Evolutionary conservation across 768 basidiomycete genomes (phyloP).

Genomic region (Lactifluus hygrophoroides): DNA sequence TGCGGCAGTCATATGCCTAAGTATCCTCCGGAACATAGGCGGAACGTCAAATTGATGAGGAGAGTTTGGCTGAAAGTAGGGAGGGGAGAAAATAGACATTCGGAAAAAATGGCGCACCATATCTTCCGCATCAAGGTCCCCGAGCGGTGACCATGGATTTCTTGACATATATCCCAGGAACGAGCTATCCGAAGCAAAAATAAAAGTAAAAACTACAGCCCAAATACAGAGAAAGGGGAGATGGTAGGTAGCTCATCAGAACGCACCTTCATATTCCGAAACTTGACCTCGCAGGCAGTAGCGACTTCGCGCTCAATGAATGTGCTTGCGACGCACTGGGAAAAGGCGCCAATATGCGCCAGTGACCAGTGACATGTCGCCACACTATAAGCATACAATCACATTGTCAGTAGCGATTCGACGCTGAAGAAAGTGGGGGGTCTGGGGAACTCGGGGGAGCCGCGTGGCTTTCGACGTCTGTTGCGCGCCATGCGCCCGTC

Average conservation of each 20-base stretch:
- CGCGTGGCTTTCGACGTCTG: slow-evolving; percentile 1
- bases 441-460: no score
- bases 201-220: not conserved
- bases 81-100: not conserved
- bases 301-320: no score
- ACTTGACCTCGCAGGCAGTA: no score
- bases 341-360: no score
- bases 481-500: slow-evolving; percentile 6
- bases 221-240: no score
- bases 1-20: slow-evolving; percentile 1
- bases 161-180: slow-evolving; percentile 5
- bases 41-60: not conserved
- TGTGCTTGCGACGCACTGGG: no score
- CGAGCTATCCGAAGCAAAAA: not conserved
- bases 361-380: no score
- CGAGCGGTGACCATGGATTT: slow-evolving; percentile 8
- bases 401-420: no score
- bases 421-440: no score
- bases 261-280: slow-evolving; percentile 11
- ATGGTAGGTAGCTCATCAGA: not conserved
- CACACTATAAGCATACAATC: no score
- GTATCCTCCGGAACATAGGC: slow-evolving; percentile 1
- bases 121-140: not conserved
- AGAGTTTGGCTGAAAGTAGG: no score
- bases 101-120: slow-evolving; percentile 4